These are phyloP conservation scores for Thielaviopsis punctulata DNA, from an alignment of 2,329 filamentous ascomycete genomes.

Conservation along the genomic window DNA sequence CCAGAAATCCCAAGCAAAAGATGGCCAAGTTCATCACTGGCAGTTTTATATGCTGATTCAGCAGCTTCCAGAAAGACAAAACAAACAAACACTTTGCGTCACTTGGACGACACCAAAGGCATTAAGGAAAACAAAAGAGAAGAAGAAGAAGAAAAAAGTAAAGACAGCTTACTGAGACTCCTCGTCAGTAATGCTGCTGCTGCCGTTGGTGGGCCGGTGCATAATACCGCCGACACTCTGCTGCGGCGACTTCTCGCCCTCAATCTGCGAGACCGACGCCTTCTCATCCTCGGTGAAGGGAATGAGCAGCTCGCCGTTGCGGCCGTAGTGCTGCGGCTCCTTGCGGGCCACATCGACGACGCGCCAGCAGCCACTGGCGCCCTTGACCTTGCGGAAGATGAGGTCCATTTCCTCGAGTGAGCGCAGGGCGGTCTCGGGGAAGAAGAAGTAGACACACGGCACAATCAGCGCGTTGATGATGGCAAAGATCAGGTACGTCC, in stretches of 20 bases:
- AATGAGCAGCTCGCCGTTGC: slow-evolving; percentile 40
- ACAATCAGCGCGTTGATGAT: slow-evolving; percentile 66
- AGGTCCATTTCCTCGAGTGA: slow-evolving; percentile 76
- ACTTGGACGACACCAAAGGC: neutral
- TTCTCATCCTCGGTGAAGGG: slow-evolving; percentile 27
- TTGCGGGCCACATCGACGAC: slow-evolving; percentile 23
- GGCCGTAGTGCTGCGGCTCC: slow-evolving; percentile 39
- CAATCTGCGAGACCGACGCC: slow-evolving; percentile 3
- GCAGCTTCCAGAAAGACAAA: too few species aligned
- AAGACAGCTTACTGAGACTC: neutral
- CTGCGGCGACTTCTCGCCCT: slow-evolving; percentile 1
- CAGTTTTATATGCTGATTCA: too few species aligned
- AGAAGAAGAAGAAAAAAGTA: neutral
- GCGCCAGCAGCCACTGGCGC: slow-evolving; percentile 20
- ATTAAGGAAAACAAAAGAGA: neutral
- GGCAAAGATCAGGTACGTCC: slow-evolving; percentile 89
- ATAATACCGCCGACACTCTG: neutral
- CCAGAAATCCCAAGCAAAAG: neutral
- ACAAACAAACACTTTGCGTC: too few species aligned
- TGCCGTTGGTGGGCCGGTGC: neutral
- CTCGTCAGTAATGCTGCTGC: neutral
- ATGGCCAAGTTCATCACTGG: neutral
- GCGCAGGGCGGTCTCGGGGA: slow-evolving; percentile 90
- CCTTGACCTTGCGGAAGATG: slow-evolving; percentile 41
- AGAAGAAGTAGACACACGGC: slow-evolving; percentile 94